Evolutionary conservation across 2,329 filamentous ascomycete species (phyloP), one percentile per base, ranked within the genome.

Genomic region (Pseudogymnoascus sp.): DNA sequence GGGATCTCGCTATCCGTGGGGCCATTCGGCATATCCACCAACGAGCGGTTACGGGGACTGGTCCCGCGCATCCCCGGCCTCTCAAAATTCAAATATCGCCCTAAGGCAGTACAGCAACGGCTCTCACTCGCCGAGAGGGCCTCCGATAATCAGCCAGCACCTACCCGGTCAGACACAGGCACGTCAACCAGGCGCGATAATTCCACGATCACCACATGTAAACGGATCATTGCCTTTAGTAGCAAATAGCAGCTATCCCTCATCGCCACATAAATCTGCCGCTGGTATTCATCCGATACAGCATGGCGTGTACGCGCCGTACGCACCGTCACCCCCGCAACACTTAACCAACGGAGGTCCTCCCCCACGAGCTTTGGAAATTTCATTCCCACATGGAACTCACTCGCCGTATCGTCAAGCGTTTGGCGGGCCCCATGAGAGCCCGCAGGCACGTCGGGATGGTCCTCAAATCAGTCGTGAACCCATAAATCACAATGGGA

Each of bases 81-180:
- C 82, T 65, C 77, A 78, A 44, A 62, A 56, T 40, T 14, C 60
- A 38, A 53, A 53, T 53, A 63, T 64, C 38, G 77, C 82, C 3
- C 74, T 78, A 37, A 71, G 78, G 28, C 78, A 79, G 62, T 78
- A 82, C 44, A 69, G 83, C 53, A 86, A 84, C 68, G 80, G 82
- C 37, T 67, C 66, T 56, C 71, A 68, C 38, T 70, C 71, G 6
- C 70, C 72, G 60, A 66, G 63, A 10, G 60, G 65, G n/a, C 64
- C 64, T 61, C 42, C 65, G 36, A 73, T 71, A 61, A 67, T 67
- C 37, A 18, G 61, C 62, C 69, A 62, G 16, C 64, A 63, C 53
- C 61, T 69, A 7, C 68, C 66, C 60, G 64, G 65, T 14, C 67
- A 68, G 34, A 25, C 66, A 37, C 70, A 65, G 21, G 62, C 66